Evolutionary conservation across 306 rosid genomes (phyloP), one percentile per base, ranked within the genome.

Genomic region (Coriaria nepalensis): DNA sequence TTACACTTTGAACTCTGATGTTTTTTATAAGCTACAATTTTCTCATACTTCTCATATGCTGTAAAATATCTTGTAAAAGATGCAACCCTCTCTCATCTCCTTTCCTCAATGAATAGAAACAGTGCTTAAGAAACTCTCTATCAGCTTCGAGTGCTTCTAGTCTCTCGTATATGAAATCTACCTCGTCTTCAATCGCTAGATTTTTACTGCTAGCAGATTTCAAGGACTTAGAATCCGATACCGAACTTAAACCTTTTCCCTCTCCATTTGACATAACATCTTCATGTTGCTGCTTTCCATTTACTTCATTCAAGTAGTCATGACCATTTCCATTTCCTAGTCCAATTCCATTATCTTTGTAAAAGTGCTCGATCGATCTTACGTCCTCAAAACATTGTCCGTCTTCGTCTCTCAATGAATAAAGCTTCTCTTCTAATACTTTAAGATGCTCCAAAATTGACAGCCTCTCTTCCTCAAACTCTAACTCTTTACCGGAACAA

Each of bases 111-210:
- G 98, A 90, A 55, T 82, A 64, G 47, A 84, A 62, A 43, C 98
- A 92, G 41, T 85, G 93, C 74, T 79, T 85, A 43, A 92, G 96
- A 62, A 92, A 92, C 67, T 85, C 98, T 49, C 94, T 79, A 44
- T 90, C 95, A 36, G 82, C 87, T 61, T 90, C 98, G 35, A 90
- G 76, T 5, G 86, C 84, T 45, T 84, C 92, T 51, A 90, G 69
- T 68, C 95, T 84, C 73, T 84, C 94, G 11, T 90, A 84, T 29
- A 84, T 87, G 59, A 72, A 68, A 61, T 69, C 85, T 35, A 90
- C 80, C 46, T 84, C 98, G 47, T 76, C 80, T 43, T 73, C 78
- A 10, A 80, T 57, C 6, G 73, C 68, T 32, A 69, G 49, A 52
- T 70, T 82, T 65, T 65, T 76, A 66, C 64, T 67, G 38, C 73